Conservation (phyloP, 1,284 basidiomycete genomes). For the Ganoderma lucidum region DNA sequence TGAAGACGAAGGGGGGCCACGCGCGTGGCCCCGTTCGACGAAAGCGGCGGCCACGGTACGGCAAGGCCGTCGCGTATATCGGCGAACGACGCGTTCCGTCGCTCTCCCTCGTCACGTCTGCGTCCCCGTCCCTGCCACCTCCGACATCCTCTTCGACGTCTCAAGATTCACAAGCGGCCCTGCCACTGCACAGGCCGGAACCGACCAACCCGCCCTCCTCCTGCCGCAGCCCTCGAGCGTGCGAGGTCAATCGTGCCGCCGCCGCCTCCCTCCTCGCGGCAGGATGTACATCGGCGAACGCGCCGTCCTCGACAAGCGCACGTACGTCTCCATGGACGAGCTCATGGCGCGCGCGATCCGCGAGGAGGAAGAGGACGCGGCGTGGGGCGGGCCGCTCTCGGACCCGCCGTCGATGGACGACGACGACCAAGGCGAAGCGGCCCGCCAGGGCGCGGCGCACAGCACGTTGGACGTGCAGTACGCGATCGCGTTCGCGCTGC, state of each 20-base stretch:
- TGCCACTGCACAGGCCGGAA: not conserved
- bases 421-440: not conserved
- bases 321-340: slow-evolving; percentile 23
- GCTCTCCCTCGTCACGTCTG: not conserved
- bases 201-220: not conserved
- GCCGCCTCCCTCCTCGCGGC: not conserved
- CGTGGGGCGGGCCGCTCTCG: slow-evolving; percentile 5
- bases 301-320: slow-evolving; percentile 15
- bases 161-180: not conserved
- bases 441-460: not conserved
- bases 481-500: slow-evolving; percentile 29
- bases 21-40: not conserved
- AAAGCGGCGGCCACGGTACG: not conserved
- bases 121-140: not conserved
- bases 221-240: not conserved
- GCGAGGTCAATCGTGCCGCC: not conserved
- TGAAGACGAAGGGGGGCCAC: not conserved
- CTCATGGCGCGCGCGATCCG: slow-evolving; percentile 12
- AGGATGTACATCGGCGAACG: slow-evolving; percentile 28
- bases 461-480: slow-evolving; percentile 24
- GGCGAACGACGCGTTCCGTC: slow-evolving; percentile 17
- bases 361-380: slow-evolving; percentile 7
- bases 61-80: slow-evolving; percentile 23
- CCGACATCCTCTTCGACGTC: not conserved
- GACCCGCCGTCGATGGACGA: slow-evolving; percentile 7